Percentiles rank a stretch among this genome's conserved stretches.
Evolutionary conservation across 2,329 filamentous ascomycete genomes (phyloP).

Genomic region (Eutypa lata): DNA sequence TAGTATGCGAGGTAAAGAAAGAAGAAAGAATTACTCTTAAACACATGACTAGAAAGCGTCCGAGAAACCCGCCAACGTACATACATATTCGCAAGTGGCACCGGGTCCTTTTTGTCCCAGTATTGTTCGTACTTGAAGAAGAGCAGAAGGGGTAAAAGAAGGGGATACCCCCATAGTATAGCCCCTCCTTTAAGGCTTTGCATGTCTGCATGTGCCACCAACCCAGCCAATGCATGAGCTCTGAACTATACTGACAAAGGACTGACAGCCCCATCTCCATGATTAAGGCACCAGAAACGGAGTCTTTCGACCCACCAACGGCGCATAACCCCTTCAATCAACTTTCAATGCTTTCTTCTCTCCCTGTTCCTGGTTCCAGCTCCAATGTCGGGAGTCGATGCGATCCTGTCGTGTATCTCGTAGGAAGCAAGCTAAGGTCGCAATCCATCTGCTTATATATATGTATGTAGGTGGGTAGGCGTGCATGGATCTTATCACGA

Average conservation of each 20-base stretch:
- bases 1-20: not conserved
- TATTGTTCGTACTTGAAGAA: too few relatives aligned
- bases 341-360: too few relatives aligned
- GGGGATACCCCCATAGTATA: too few relatives aligned
- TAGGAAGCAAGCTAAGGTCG: too few relatives aligned
- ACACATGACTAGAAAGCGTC: not conserved
- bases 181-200: not conserved
- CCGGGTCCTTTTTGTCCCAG: not conserved
- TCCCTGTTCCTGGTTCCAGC: too few relatives aligned
- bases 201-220: not conserved
- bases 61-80: not conserved
- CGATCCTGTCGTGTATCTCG: too few relatives aligned
- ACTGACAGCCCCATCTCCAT: not conserved
- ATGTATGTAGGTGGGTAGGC: too few relatives aligned
- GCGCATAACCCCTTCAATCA: not conserved
- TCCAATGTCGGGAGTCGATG: too few relatives aligned
- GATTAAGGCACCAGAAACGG: not conserved
- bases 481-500: too few relatives aligned
- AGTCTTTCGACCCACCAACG: not conserved
- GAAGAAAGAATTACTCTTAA: not conserved
- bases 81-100: not conserved
- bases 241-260: not conserved
- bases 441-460: too few relatives aligned
- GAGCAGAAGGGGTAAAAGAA: too few relatives aligned
- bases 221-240: slow-evolving; percentile 17